Evolutionary conservation across 2,329 filamentous ascomycete genomes (phyloP).

Genomic region (Exserohilum turcica): DNA sequence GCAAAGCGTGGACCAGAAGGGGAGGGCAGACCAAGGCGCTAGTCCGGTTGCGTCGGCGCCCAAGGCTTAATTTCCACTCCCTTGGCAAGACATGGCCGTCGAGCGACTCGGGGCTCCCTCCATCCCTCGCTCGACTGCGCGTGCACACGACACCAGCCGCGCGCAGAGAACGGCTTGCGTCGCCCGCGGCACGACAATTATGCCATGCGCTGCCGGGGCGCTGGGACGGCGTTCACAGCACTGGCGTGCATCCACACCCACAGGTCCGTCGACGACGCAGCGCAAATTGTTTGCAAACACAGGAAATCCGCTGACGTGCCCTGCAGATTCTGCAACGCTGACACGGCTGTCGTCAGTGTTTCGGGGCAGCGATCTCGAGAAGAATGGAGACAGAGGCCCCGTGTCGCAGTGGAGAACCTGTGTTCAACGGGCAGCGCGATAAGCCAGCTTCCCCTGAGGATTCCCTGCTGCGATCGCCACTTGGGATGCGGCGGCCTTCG

Average conservation of each 20-base stretch:
- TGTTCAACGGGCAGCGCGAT: conserved; percentile 20
- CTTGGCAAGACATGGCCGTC: conserved; percentile 13
- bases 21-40: conserved; percentile 11
- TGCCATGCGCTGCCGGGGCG: too few species aligned
- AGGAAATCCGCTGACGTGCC: conserved; percentile 15
- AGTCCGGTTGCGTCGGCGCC: conserved; percentile 12
- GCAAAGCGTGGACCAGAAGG: conserved; percentile 15
- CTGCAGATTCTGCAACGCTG: conserved; percentile 29
- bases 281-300: conserved; percentile 16
- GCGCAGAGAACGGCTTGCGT: conserved; percentile 6
- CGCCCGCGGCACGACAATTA: neutral
- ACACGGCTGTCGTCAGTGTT: conserved; percentile 13
- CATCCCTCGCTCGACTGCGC: too few species aligned
- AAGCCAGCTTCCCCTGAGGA: conserved; percentile 23
- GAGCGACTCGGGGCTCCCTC: conserved; percentile 13
- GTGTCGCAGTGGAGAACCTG: conserved; percentile 12
- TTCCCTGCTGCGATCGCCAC: conserved; percentile 11
- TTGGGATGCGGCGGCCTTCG: conserved; percentile 9
- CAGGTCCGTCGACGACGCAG: too few species aligned
- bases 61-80: conserved; percentile 27
- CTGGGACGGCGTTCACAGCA: too few species aligned
- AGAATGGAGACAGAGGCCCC: conserved; percentile 7
- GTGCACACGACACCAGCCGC: conserved; percentile 3
- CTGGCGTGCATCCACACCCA: too few species aligned
- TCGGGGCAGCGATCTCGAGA: conserved; percentile 22